phyloP scores from a whole-genome alignment of 345 rosid genomes.

The Litchi chinensis region DNA sequence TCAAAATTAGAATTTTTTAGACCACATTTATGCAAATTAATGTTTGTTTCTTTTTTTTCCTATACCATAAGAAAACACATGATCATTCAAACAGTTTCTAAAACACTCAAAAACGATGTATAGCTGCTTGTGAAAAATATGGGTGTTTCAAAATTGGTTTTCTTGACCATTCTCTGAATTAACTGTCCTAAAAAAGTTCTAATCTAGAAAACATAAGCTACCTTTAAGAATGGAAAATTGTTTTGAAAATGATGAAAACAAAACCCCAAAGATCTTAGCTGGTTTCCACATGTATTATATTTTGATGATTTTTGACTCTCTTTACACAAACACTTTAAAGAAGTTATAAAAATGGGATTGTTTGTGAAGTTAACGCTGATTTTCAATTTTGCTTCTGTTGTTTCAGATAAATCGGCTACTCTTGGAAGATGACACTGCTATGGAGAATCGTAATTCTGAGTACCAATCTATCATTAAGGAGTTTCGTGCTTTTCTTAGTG shows the following conservation, averaged over 20 bases:
- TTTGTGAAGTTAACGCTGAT: constrained; percentile 6
- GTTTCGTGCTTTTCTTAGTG: constrained; percentile 93
- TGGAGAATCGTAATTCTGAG: constrained; percentile 78
- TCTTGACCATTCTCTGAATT: no score
- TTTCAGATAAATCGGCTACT: constrained; percentile 86
- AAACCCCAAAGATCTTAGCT: not conserved
- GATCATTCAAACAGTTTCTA: no score
- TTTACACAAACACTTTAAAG: not conserved
- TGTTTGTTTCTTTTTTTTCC: no score
- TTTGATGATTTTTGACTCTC: not conserved
- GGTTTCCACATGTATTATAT: constrained; percentile 13
- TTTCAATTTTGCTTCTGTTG: constrained; percentile 4
- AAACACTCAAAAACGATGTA: no score
- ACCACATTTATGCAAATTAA: no score
- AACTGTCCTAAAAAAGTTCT: not conserved
- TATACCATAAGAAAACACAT: no score
- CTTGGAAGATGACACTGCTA: constrained; percentile 90
- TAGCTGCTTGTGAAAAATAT: no score
- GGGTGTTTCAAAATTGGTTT: no score
- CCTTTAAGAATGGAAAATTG: not conserved
- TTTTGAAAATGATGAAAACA: not conserved
- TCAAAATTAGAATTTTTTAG: no score
- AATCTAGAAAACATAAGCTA: not conserved
- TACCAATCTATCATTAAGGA: constrained; percentile 82
- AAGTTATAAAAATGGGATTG: not conserved